Base-by-base conservation (phyloP, 208 protist genomes). In the Trypanosoma grayi region DNA sequence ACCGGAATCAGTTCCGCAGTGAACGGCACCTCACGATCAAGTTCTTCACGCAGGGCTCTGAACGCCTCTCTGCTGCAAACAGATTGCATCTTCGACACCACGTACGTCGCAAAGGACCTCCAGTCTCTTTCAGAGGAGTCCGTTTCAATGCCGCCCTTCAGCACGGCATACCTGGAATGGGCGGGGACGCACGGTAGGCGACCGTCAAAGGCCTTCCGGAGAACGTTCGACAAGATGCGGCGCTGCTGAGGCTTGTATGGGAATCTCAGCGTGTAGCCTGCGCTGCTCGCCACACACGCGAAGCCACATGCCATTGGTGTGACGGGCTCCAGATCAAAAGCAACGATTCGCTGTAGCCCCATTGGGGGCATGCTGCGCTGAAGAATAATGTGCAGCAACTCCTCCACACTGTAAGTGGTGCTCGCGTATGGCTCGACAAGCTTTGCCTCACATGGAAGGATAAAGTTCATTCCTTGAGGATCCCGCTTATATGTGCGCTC, bases 1-100 rank as follows among this genome's bases (percentile, higher is more conserved):
- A 95, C 62, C n/a, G 89, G 89, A 41, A 95, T 77, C 5, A 95
- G 77, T 46, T 95, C 89, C 2, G 83, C 77, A 7, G 75, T 82
- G 61, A 90, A 95, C 14, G 80, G 79, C 11, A 90, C n/a, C 47
- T 92, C 85, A n/a, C 89, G 77, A 22, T 87, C 73, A 33, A 95
- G 60, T 53, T 95, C 81, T 3, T 34, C 58, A n/a, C 74, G 60
- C 31, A 87, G 31, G 8, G 27, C 45, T 6, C 52, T 59, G 40
- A 64, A 75, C 13, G 24, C 22, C 20, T 60, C 44, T 20, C 37
- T 55, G 56, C 53, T 77, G 56, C 79, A 86, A 13, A 77, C 47
- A 33, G 60, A 48, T 45, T 83, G 57, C 77, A 95, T 77, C 73
- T 88, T 85, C n/a, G 59, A 48, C 0, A 87, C 55, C 31, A 93